Conservation (phyloP, 495 filamentous ascomycete genomes). For the Penicillium herquei region DNA sequence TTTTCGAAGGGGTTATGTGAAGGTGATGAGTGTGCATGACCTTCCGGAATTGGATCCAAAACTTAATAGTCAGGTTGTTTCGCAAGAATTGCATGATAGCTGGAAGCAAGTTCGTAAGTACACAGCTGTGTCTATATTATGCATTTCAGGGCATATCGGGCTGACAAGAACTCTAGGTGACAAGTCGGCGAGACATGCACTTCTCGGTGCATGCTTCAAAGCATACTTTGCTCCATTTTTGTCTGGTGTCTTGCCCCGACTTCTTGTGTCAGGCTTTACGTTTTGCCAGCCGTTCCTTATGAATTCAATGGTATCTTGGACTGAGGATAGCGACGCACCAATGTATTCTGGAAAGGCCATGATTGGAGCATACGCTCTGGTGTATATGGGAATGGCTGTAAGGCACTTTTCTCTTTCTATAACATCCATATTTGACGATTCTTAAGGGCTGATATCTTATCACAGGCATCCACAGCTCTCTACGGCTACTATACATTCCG, state of each 20-base stretch:
- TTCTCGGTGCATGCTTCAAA: background rate
- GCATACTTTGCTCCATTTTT: background rate
- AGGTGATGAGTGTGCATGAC: background rate
- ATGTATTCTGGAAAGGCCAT: constrained; percentile 48
- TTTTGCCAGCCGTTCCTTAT: constrained; percentile 59
- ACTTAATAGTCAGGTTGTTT: background rate
- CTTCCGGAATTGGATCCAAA: background rate
- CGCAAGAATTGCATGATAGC: background rate
- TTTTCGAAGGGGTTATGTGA: background rate
- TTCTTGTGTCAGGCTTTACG: constrained; percentile 30
- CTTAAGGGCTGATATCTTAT: background rate
- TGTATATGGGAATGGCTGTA: constrained; percentile 56
- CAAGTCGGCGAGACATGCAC: background rate
- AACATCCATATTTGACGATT: background rate
- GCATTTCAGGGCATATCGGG: too few relatives aligned
- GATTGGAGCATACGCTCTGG: constrained; percentile 52
- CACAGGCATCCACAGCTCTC: background rate
- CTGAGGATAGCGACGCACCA: background rate
- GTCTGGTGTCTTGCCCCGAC: background rate
- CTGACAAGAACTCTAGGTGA: background rate
- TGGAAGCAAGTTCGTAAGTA: too few relatives aligned
- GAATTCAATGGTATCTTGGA: constrained; percentile 23
- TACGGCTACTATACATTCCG: constrained; percentile 41
- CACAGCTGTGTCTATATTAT: too few relatives aligned
- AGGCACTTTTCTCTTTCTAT: constrained; percentile 15